Evolutionary conservation across 441 rosid genomes (phyloP), one percentile per base, ranked within the genome.

Genomic region (Manihot esculenta): DNA sequence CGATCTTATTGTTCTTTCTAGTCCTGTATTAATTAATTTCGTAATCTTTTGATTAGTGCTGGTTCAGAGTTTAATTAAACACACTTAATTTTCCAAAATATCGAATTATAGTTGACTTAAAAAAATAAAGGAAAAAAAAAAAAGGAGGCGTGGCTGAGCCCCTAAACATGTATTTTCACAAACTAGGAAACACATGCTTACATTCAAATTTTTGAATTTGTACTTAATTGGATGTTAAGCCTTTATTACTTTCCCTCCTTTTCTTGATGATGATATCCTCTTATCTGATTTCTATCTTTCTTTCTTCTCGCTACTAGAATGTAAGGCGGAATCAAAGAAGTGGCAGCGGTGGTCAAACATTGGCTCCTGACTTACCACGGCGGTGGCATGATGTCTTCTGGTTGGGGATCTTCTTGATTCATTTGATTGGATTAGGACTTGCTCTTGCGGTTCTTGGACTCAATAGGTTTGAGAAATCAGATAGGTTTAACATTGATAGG

Each of bases 361-460:
- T 84, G 61, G 75, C 77, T 50, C 71, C 80, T 10, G 89, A 83
- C 61, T 51, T 47, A 72, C 82, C 94, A 0, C 92, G 99, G 42
- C 87, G 78, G 13, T 94, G 97, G 97, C 94, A 89, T 47, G 99
- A 94, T 79, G 83, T 94, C 23, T 94, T 94, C 81, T 94, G 99
- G 97, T 83, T 87, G 76, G 87, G 83, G 3, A 80, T 94, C 66
- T 94, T 94, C 71, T 49, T 89, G 71, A 61, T 87, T 77, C 99
- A 94, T 80, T 66, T 90, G 82, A 26, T 86, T 21, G 87, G 80
- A 64, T 72, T 94, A 63, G 96, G 92, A 13, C 77, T 88, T 48
- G 82, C 81, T 18, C 89, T 92, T 14, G 80, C 81, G 0, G 82
- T 89, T 71, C 89, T 90, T 72, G 97, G 99, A 20, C 84, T 89